Percentiles rank a stretch among this genome's conserved stretches.
Conservation (phyloP, 306 rosid species). For the Trifolium dubium region DNA sequence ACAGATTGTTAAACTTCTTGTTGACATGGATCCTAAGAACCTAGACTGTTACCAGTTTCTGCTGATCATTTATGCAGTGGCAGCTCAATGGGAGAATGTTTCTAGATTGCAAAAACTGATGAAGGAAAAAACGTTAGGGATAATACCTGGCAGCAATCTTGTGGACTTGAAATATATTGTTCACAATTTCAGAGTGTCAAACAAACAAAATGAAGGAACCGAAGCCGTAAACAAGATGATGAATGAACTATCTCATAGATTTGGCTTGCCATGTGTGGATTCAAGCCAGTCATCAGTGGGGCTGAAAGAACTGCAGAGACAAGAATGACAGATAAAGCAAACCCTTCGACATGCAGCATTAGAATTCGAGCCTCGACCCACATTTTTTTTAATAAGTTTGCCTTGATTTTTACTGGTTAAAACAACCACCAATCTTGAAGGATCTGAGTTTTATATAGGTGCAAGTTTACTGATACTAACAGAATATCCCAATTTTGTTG, state of each 20-base stretch:
- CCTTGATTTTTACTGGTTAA: slow-evolving; percentile 18
- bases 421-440: slow-evolving; percentile 24
- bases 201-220: slow-evolving; percentile 43
- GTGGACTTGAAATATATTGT: slow-evolving; percentile 70
- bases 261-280: slow-evolving; percentile 37
- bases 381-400: slow-evolving; percentile 14
- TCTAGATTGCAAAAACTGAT: slow-evolving; percentile 54
- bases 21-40: slow-evolving; percentile 65
- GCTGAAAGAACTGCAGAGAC: slow-evolving; percentile 8
- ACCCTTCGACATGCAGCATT: slow-evolving; percentile 19
- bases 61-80: slow-evolving; percentile 66
- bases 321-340: slow-evolving; percentile 33
- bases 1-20: slow-evolving; percentile 57
- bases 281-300: slow-evolving; percentile 13
- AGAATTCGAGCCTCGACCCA: slow-evolving; percentile 2
- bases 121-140: slow-evolving; percentile 54
- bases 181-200: slow-evolving; percentile 56
- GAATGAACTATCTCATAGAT: slow-evolving; percentile 48
- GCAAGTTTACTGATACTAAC: slow-evolving; percentile 23
- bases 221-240: slow-evolving; percentile 43
- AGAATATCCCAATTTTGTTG: slow-evolving; percentile 37
- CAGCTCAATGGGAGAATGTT: slow-evolving; percentile 76
- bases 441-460: slow-evolving; percentile 23
- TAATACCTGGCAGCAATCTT: slow-evolving; percentile 67
- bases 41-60: slow-evolving; percentile 60